Evolutionary conservation across 208 protist genomes (phyloP), one percentile per base, ranked within the genome.

Genomic region (Leishmania arabica): DNA sequence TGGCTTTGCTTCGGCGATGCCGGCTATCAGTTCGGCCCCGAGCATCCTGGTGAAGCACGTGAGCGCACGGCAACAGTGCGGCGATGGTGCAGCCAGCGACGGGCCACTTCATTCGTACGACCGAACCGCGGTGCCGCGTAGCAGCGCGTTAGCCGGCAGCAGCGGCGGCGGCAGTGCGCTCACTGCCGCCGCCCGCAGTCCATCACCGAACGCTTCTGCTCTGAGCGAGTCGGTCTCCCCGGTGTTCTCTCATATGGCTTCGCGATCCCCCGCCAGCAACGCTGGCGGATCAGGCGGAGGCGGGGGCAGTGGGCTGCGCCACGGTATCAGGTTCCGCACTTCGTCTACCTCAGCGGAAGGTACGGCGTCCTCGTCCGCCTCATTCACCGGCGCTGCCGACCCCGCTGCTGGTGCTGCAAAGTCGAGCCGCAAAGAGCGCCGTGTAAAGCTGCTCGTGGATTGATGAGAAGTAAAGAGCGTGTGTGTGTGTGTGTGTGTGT

Each of bases 391-490:
- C 7, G 45, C 47, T 13, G 27, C 21, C 19, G 74, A 42, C 31
- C 31, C 34, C 27, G 71, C 62, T 53, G 79, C 31, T 53, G 75
- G 81, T 21, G 66, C 62, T 7, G 78, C 53, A n/a, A 45, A 72
- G 42, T 53, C 77, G n/a, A 65, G 69, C 34, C 79, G 80, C 5
- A 85, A 86, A 77, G 89, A 89, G 82, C 75, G 82, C 1, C 81
- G 89, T 21, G 91, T 94, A 17, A 94, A 84, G 54, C 83, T 94
- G 54, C 62, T 94, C 3, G 79, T 89, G 60, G 89, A 94, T 81
- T 91, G 80, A 86, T 45, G 68, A 77, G 31, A 27, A 45, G 34
- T 70, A 0, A 70, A 27, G 51, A 31, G 45, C 40, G 13, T 27
- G 37, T 1, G 45, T 74, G 45, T 13, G 34, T 37, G 34, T 34